Evolutionary conservation across 805 yeast species (phyloP), one percentile per base, ranked within the genome.

Genomic region (Ogataea siamensis): DNA sequence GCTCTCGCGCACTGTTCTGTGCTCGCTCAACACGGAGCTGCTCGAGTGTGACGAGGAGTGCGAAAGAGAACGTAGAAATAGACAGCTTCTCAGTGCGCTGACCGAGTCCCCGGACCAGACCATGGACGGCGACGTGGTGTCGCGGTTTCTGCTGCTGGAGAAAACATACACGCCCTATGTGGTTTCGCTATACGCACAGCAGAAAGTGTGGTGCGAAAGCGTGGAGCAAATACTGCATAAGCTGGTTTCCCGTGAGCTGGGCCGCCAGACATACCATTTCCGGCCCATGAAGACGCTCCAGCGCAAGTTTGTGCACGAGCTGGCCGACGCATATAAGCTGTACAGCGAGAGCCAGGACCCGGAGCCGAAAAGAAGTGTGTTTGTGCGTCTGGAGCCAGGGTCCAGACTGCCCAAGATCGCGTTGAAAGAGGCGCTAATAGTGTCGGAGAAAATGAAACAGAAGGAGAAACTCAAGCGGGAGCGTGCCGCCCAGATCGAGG

Each of bases 341-440:
- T 78, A 74, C 49, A 67, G 83, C 0, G 88, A 84, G 51, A 75
- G 89, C 2, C 93, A 85, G 45, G 96, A 86, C 58, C 76, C 74
- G 2, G 96, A 87, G 47, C 96, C 96, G 0, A 68, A 76, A 36
- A 61, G 95, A 43, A 75, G 83, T 8, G 91, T 87, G 0, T 79
- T 74, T 46, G 68, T 87, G n/a, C 62, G 66, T 34, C 58, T 68
- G 30, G 53, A 57, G 5, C 41, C 49, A 9, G 46, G 39, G 1
- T 55, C 67, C 0, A 51, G 45, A 7, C 40, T 64, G 2, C 86
- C 87, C 0, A 49, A 54, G 8, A 49, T 70, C 28, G 64, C 71
- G 2, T 59, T 83, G n/a, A 63, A 62, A 19, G 73, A 73, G 34
- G 73, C 74, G 0, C 51, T 70, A 15, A 49, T 56, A 5, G 50